Conservation (phyloP, 2,329 filamentous ascomycete species). For the Laburnicola sp. region DNA sequence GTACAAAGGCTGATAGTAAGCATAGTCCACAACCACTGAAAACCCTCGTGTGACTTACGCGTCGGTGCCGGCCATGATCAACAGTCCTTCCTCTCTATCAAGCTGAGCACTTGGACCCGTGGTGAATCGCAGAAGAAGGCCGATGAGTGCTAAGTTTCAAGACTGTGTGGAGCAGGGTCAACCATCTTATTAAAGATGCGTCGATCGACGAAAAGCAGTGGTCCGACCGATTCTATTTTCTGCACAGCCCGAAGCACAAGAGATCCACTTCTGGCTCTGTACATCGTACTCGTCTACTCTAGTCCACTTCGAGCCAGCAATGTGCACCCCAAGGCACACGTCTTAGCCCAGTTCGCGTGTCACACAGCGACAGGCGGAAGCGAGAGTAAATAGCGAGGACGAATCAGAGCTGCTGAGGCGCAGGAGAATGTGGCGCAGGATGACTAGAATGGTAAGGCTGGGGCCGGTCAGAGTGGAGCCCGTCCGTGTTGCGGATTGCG, state of each 20-base stretch:
- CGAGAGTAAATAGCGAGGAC: background rate
- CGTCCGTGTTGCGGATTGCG: constrained; percentile 5
- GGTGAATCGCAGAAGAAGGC: no score
- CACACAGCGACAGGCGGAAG: constrained; percentile 2
- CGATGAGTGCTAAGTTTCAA: no score
- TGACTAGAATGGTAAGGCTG: background rate
- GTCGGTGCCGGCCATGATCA: no score
- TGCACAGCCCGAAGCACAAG: background rate
- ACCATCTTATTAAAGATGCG: no score
- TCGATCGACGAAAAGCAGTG: no score
- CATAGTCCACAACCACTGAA: background rate
- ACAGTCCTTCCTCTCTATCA: no score
- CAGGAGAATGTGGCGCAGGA: background rate
- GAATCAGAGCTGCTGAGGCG: background rate
- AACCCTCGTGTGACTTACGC: background rate
- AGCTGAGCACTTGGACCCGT: no score
- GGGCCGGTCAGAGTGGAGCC: constrained; percentile 1
- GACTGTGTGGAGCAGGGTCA: no score
- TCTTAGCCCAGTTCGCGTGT: background rate
- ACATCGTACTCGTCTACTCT: constrained; percentile 2
- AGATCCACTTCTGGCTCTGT: background rate
- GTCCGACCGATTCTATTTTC: background rate
- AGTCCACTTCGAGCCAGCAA: background rate
- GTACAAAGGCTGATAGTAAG: background rate
- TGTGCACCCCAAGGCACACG: background rate